Conservation (phyloP, 768 basidiomycete species). For the Cyclocybe aegerita region DNA sequence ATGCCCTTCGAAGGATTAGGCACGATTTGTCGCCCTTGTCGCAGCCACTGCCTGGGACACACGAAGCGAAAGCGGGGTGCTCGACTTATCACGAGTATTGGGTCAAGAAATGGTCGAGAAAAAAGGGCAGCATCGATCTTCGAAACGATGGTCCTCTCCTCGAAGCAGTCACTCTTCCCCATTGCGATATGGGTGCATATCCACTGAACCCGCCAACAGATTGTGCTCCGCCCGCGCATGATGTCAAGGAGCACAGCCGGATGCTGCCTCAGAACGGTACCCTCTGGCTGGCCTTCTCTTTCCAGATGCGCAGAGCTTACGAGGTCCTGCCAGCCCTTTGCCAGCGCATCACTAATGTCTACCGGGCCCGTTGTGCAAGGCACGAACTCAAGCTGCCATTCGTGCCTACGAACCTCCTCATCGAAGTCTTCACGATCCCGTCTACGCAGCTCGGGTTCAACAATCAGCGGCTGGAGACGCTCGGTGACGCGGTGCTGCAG, state of each 20-base stretch:
- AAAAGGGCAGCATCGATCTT: constrained; percentile 40
- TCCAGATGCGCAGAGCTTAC: constrained; percentile 49
- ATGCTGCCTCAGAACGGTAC: constrained; percentile 47
- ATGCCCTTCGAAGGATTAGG: constrained; percentile 57
- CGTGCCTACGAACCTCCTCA: constrained; percentile 54
- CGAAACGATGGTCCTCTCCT: constrained; percentile 60
- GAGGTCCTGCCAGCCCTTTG: constrained; percentile 64
- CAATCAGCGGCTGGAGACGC: constrained; percentile 85
- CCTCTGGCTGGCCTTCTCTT: constrained; percentile 53
- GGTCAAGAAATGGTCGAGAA: constrained; percentile 51
- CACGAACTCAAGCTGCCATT: constrained; percentile 59
- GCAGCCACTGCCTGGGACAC: constrained; percentile 47
- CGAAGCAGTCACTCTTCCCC: constrained; percentile 47
- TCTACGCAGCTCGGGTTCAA: constrained; percentile 60
- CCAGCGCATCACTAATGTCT: constrained; percentile 63
- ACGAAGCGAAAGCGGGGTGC: constrained; percentile 35
- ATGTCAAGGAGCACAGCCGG: constrained; percentile 13
- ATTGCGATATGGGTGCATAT: constrained; percentile 41
- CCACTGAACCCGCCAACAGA: constrained; percentile 15
- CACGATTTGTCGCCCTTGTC: constrained; percentile 69
- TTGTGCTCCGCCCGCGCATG: neutral
- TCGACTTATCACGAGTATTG: constrained; percentile 64
- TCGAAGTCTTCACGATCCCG: constrained; percentile 79
- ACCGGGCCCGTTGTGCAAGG: constrained; percentile 54
- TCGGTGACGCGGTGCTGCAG: constrained; percentile 84